Conservation (phyloP, 345 rosid species). For the Brassica rapa region DNA sequence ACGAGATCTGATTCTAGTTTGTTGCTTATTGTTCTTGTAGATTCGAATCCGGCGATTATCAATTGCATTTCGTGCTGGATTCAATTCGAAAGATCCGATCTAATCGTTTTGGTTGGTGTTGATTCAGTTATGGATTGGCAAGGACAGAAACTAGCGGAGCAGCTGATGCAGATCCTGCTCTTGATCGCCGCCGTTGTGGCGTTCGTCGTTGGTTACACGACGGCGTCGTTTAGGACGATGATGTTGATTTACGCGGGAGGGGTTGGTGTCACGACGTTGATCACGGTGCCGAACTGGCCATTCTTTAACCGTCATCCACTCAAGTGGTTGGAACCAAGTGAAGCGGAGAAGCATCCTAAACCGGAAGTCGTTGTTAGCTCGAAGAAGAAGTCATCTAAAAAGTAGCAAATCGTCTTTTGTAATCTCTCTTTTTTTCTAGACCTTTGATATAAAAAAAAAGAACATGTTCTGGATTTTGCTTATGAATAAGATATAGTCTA, state of each 20-base stretch:
- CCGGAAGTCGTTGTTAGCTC: conserved; percentile 51
- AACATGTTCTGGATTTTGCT: neutral
- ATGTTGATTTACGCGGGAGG: conserved; percentile 75
- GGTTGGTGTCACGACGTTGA: conserved; percentile 62
- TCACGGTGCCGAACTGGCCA: conserved; percentile 90
- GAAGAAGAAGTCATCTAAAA: conserved; percentile 69
- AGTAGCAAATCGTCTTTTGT: conserved; percentile 42
- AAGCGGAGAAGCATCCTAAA: conserved; percentile 81
- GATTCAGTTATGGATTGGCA: conserved; percentile 86
- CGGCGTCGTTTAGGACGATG: conserved; percentile 80
- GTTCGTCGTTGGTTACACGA: conserved; percentile 50
- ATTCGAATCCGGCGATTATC: neutral
- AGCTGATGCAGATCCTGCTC: conserved; percentile 82
- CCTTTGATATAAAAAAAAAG: neutral
- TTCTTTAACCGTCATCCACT: conserved; percentile 80
- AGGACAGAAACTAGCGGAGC: conserved; percentile 95
- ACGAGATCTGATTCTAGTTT: neutral
- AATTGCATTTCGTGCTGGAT: neutral
- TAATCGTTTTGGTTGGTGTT: neutral
- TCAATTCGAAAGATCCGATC: neutral
- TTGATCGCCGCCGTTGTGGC: conserved; percentile 62
- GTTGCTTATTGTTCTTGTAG: neutral
- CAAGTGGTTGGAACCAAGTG: conserved; percentile 77
- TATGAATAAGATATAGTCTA: neutral
- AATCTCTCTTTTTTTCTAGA: neutral